These are phyloP conservation scores for Suhomyces panamericanus DNA, from an alignment of 1,139 yeast species.

Conservation along the genomic window DNA sequence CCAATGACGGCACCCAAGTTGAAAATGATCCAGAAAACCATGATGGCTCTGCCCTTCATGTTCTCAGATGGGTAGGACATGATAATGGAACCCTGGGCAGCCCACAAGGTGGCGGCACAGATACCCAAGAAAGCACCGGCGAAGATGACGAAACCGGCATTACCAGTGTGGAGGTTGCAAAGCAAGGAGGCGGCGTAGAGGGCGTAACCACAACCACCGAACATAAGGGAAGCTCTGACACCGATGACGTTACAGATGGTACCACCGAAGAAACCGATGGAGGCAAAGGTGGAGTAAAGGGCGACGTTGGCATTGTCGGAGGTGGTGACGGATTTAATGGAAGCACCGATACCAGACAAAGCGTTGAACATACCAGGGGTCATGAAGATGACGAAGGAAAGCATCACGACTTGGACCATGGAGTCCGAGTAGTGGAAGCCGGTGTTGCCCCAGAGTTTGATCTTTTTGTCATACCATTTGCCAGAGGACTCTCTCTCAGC, in stretches of 20 bases:
- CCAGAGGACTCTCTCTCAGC: conserved; percentile 34
- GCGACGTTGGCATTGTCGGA: conserved; percentile 58
- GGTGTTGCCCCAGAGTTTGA: conserved; percentile 15
- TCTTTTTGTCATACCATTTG: conserved; percentile 43
- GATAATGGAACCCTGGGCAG: conserved; percentile 60
- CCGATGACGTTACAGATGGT: conserved; percentile 58
- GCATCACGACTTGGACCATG: conserved; percentile 46
- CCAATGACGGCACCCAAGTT: conserved; percentile 66
- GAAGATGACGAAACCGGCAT: conserved; percentile 55
- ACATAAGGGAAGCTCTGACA: conserved; percentile 44
- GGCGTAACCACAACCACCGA: conserved; percentile 60
- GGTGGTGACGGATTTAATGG: conserved; percentile 39
- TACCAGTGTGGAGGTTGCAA: conserved; percentile 47
- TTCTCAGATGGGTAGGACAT: conserved; percentile 60
- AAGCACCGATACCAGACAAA: conserved; percentile 54
- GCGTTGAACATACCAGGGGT: conserved; percentile 64
- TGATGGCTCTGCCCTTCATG: conserved; percentile 54
- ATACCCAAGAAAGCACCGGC: conserved; percentile 62
- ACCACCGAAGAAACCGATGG: conserved; percentile 62
- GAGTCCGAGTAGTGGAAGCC: conserved; percentile 43
- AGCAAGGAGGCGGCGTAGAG: conserved; percentile 55
- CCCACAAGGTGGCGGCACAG: conserved; percentile 60
- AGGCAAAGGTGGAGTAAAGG: conserved; percentile 55
- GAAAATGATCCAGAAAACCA: conserved; percentile 63
- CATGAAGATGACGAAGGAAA: conserved; percentile 52